Evolutionary conservation across 2,329 filamentous ascomycete species (phyloP).

Genomic region (Colletotrichum eleusines): DNA sequence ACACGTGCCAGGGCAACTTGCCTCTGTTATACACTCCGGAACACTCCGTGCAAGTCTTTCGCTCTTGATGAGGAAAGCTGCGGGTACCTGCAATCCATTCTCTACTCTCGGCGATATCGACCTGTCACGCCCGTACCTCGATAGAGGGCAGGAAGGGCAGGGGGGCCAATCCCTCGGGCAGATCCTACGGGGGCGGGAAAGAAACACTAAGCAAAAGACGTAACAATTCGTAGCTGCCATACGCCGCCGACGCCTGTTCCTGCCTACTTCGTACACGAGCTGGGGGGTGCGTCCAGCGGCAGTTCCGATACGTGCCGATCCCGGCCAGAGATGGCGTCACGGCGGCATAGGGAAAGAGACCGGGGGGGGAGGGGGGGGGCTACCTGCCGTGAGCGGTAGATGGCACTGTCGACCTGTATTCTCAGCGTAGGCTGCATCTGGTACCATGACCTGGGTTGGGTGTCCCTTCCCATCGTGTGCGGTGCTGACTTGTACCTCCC

Average conservation of each 20-base stretch:
- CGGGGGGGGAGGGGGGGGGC: slow-evolving; percentile 9
- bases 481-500: neutral
- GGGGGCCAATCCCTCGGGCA: slow-evolving; percentile 33
- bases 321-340: slow-evolving; percentile 37
- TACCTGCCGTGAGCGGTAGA: neutral
- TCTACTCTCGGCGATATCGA: neutral
- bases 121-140: neutral
- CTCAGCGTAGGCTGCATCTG: neutral
- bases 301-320: slow-evolving; percentile 26
- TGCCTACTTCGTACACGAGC: slow-evolving; percentile 10
- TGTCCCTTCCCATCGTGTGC: too few relatives aligned
- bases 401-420: neutral
- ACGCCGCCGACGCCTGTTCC: slow-evolving; percentile 19
- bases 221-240: slow-evolving; percentile 6
- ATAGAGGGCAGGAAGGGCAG: neutral
- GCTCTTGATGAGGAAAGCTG: too few relatives aligned
- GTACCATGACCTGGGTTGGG: too few relatives aligned
- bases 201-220: slow-evolving; percentile 27
- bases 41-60: neutral
- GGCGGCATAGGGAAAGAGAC: neutral
- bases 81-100: neutral
- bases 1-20: neutral
- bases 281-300: slow-evolving; percentile 24
- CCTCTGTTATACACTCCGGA: neutral
- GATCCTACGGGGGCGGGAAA: slow-evolving; percentile 38